Evolutionary conservation across 768 basidiomycete genomes (phyloP).

Genomic region (Termitomyces sp.): DNA sequence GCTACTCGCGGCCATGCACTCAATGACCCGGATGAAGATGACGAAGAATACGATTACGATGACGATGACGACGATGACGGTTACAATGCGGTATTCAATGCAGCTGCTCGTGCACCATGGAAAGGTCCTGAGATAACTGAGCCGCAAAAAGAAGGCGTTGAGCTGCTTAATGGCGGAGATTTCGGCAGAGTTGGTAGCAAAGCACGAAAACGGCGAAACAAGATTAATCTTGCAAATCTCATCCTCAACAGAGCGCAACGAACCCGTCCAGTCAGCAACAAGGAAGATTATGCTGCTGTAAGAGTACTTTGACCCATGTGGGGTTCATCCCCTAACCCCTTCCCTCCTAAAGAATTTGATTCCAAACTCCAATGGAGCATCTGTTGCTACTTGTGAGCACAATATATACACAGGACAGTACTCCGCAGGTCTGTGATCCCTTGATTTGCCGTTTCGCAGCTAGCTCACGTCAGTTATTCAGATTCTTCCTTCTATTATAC

Average conservation of each 20-base stretch:
- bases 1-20: not conserved
- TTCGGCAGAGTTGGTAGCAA: slow-evolving; percentile 66
- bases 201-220: slow-evolving; percentile 33
- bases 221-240: slow-evolving; percentile 42
- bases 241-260: slow-evolving; percentile 38
- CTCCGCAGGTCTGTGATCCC: slow-evolving; percentile 49
- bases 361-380: slow-evolving; percentile 76
- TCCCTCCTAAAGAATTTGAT: slow-evolving; percentile 48
- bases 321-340: not conserved
- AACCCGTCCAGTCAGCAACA: slow-evolving; percentile 27
- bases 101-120: slow-evolving; percentile 16
- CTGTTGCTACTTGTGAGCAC: slow-evolving; percentile 64
- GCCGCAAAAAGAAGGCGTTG: slow-evolving; percentile 58
- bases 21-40: slow-evolving; percentile 6
- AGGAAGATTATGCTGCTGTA: slow-evolving; percentile 56
- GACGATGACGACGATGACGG: slow-evolving; percentile 33
- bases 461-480: slow-evolving; percentile 18
- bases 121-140: slow-evolving; percentile 34
- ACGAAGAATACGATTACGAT: slow-evolving; percentile 20
- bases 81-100: slow-evolving; percentile 26
- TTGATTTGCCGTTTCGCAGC: slow-evolving; percentile 1
- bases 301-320: slow-evolving; percentile 14
- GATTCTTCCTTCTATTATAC: slow-evolving; percentile 94
- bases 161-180: slow-evolving; percentile 69
- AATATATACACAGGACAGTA: slow-evolving; percentile 87